Evolutionary conservation across 2,329 filamentous ascomycete species (phyloP).

Genomic region (Zarea fungicola): DNA sequence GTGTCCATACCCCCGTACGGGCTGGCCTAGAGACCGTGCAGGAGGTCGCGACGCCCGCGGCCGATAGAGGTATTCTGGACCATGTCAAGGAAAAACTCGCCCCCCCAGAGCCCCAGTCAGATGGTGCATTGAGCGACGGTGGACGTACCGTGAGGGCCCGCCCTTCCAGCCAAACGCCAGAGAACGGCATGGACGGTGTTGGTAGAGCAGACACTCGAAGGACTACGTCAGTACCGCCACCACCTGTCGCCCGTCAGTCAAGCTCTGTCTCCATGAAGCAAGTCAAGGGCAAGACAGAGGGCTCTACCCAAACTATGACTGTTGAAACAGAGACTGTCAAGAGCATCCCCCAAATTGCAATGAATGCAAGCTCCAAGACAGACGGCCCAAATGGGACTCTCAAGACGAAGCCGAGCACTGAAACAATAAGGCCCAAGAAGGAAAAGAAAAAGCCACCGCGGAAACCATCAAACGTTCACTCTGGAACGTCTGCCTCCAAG

Average conservation of each 20-base stretch:
- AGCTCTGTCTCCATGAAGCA: constrained; percentile 49
- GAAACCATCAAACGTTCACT: constrained; percentile 66
- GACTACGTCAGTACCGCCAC: constrained; percentile 44
- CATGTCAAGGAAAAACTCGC: constrained; percentile 46
- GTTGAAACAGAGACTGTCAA: constrained; percentile 95
- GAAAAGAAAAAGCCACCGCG: constrained; percentile 77
- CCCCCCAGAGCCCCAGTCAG: constrained; percentile 36
- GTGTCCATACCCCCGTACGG: constrained; percentile 54
- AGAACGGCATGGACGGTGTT: constrained; percentile 63
- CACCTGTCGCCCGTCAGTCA: constrained; percentile 59
- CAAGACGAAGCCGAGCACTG: constrained; percentile 82
- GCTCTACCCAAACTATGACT: constrained; percentile 85
- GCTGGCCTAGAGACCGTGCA: constrained; percentile 83
- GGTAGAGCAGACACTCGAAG: constrained; percentile 38
- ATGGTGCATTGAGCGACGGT: constrained; percentile 33
- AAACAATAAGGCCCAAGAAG: constrained; percentile 92
- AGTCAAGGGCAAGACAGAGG: constrained; percentile 67
- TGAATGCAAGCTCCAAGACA: constrained; percentile 60
- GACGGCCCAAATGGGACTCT: constrained; percentile 67
- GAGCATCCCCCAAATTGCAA: constrained; percentile 77
- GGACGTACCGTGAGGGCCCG: constrained; percentile 41
- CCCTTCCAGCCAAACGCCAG: constrained; percentile 43
- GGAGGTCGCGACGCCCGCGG: constrained; percentile 59
- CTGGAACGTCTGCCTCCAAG: constrained; percentile 85
- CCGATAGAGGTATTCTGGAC: constrained; percentile 40